A percentile compares a stretch with the other conserved stretches of the same genome.
phyloP scores from a whole-genome alignment of 2,329 filamentous ascomycete species.

The Ceratocystis harringtonii region DNA sequence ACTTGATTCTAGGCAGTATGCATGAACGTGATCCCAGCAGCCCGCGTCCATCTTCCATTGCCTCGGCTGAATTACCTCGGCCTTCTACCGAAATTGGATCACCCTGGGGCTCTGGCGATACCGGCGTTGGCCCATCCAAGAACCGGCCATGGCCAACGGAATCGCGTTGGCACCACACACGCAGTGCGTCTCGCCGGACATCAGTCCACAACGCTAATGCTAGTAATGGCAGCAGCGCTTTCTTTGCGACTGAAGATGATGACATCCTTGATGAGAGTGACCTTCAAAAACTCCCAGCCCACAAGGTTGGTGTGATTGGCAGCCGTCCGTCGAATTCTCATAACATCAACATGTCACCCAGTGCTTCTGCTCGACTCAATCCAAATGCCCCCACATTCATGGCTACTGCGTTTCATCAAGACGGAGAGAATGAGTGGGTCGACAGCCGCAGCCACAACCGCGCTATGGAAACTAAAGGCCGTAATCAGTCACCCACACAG shows the following conservation, averaged over 20 bases:
- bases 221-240: conserved; percentile 19
- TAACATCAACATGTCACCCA: conserved; percentile 28
- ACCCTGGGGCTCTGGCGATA: conserved; percentile 50
- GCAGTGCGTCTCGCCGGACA: conserved; percentile 63
- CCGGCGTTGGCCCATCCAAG: conserved; percentile 33
- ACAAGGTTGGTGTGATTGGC: conserved; percentile 56
- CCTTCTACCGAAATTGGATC: conserved; percentile 67
- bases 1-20: conserved; percentile 33
- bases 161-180: conserved; percentile 34
- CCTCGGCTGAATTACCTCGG: conserved; percentile 55
- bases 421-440: conserved; percentile 24
- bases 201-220: conserved; percentile 66
- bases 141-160: conserved; percentile 52
- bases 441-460: conserved; percentile 19
- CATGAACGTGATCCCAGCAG: conserved; percentile 42
- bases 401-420: conserved; percentile 45
- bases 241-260: conserved; percentile 43
- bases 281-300: conserved; percentile 38
- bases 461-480: conserved; percentile 26
- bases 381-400: conserved; percentile 83
- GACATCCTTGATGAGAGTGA: conserved; percentile 47
- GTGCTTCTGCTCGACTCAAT: conserved; percentile 53
- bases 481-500: not conserved
- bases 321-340: conserved; percentile 43
- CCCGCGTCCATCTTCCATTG: conserved; percentile 54